These are phyloP conservation scores for Termitomyces sp. DNA, from an alignment of 768 basidiomycete genomes.

Conservation along the genomic window DNA sequence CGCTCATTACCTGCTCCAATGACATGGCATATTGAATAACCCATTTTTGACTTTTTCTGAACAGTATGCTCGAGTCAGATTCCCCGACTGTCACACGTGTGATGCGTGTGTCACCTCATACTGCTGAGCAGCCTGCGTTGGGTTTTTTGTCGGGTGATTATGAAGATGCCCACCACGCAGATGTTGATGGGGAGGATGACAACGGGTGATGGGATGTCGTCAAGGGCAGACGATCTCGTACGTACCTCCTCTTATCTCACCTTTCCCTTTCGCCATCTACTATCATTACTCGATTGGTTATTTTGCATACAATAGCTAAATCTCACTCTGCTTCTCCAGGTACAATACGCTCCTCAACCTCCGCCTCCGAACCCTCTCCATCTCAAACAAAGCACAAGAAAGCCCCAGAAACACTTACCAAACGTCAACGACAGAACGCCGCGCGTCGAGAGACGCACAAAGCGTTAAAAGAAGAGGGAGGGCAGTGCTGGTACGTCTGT, in stretches of 20 bases:
- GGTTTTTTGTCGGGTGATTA: constrained; percentile 78
- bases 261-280: background rate
- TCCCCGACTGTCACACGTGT: constrained; percentile 53
- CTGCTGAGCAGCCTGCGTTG: constrained; percentile 50
- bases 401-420: constrained; percentile 45
- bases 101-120: constrained; percentile 55
- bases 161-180: constrained; percentile 50
- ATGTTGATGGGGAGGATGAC: constrained; percentile 51
- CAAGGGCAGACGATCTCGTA: constrained; percentile 36
- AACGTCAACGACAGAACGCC: constrained; percentile 67
- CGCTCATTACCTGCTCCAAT: background rate
- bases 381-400: constrained; percentile 12
- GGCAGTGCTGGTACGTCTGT: constrained; percentile 69
- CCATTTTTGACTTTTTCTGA: background rate
- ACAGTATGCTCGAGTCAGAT: constrained; percentile 68
- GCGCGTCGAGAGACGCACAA: constrained; percentile 50
- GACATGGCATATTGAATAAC: no score
- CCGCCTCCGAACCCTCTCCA: constrained; percentile 2
- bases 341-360: constrained; percentile 7
- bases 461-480: constrained; percentile 57
- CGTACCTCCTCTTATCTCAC: background rate
- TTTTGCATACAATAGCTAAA: background rate
- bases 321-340: constrained; percentile 9
- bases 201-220: constrained; percentile 83
- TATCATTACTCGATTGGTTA: background rate